Base-by-base conservation (phyloP, 441 rosid genomes). In the Arabidopsis hybrid region DNA sequence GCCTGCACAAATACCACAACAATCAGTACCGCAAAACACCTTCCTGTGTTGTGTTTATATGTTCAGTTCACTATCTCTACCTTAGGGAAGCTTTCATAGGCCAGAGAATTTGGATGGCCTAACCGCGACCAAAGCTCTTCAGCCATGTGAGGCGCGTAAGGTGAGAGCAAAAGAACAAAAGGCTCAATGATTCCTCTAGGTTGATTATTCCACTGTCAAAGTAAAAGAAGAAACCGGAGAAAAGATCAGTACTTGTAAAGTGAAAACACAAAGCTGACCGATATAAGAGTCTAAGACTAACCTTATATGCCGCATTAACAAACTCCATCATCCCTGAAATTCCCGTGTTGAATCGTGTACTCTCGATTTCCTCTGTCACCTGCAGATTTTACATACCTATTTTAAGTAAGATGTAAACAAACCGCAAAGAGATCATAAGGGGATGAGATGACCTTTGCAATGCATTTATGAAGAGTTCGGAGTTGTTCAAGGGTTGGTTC, bases 261-360 rank as follows among this genome's bases (percentile, higher is more conserved):
- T 69, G 1, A 11, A 45, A 60, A 31, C 13, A 55, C 6, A 11
- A 47, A 50, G 69, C 31, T 62, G 26, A 52, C 7, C 0, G 13
- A 8, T 62, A 65, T 4, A 21, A 21, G 57, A 65, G 51, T 51
- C 13, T 32, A 10, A 6, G 10, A 66, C 67, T 46, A 65, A 95
- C 99, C 99, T 95, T 95, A 58, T 85, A 89, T 1, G 95, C 93
- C 0, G 96, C 91, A 79, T 92, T 92, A 62, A 92, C 67, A 81
- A 95, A 95, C 84, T 91, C 99, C 99, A 95, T 92, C 98, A 95
- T 92, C 73, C 97, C 93, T 60, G 99, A 95, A 79, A 95, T 92
- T 53, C 98, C 98, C 0, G 99, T 92, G 86, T 91, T 95, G 79
- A 95, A 95, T 77, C 99, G 64, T 21, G 97, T 95, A 29, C 87